Evolutionary conservation across 257 asterid species (phyloP).

Genomic region (Capsicum chinense): DNA sequence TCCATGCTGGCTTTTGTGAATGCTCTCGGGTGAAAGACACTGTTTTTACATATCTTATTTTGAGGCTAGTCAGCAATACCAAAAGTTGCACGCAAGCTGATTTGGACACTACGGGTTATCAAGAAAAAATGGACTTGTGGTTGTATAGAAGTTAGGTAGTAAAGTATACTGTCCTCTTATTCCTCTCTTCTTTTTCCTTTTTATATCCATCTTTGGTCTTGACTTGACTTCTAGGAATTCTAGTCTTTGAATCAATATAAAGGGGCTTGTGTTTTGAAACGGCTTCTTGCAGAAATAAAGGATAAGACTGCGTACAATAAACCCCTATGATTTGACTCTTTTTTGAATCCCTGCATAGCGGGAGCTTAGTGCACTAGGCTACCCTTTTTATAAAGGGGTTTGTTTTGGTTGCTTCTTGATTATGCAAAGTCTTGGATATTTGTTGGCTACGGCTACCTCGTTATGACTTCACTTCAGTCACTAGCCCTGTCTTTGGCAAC

Average conservation of each 20-base stretch:
- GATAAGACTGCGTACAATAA: too few relatives aligned
- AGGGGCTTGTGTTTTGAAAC: background rate
- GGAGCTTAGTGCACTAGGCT: too few relatives aligned
- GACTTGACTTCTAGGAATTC: background rate
- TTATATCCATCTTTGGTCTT: background rate
- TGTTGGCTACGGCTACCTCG: background rate
- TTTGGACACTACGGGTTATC: background rate
- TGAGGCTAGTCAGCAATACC: background rate
- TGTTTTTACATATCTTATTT: background rate
- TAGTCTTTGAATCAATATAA: background rate
- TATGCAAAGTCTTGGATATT: background rate
- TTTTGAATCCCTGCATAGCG: too few relatives aligned
- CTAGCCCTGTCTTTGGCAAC: background rate
- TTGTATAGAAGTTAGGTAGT: background rate
- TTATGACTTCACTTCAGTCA: background rate
- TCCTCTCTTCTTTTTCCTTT: background rate
- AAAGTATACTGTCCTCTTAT: background rate
- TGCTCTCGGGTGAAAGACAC: constrained; percentile 51
- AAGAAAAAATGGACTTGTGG: background rate
- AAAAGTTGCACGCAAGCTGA: background rate
- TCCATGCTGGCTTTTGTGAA: constrained; percentile 35
- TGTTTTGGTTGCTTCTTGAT: background rate
- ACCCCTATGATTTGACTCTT: too few relatives aligned
- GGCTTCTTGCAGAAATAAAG: too few relatives aligned
- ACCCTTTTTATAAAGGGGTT: too few relatives aligned